A percentile compares a stretch with the other conserved stretches of the same genome.
These are phyloP conservation scores for Candida dubliniensis DNA, from an alignment of 1,139 yeast species.

Conservation along the genomic window DNA sequence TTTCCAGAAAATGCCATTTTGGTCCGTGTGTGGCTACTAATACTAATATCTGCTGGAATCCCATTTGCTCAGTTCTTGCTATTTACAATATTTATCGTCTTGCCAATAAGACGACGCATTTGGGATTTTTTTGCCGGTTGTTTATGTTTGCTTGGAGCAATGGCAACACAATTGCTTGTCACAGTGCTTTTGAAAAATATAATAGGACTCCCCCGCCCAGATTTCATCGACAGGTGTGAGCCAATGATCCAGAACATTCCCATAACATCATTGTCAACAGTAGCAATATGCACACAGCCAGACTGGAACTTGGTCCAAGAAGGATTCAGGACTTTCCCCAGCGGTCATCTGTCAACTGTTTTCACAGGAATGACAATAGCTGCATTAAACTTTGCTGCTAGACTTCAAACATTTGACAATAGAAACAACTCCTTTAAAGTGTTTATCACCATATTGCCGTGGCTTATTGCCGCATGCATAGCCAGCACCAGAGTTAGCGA, in stretches of 20 bases:
- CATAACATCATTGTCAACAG: constrained; percentile 25
- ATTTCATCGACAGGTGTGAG: constrained; percentile 42
- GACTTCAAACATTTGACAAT: constrained; percentile 37
- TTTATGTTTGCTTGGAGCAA: constrained; percentile 39
- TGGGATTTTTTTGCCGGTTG: constrained; percentile 46
- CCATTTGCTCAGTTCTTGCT: constrained; percentile 34
- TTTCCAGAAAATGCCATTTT: constrained; percentile 32
- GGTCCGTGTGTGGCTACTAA: constrained; percentile 31
- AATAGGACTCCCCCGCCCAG: constrained; percentile 50
- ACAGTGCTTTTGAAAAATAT: constrained; percentile 46
- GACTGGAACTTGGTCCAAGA: constrained; percentile 34
- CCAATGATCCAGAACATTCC: constrained; percentile 24
- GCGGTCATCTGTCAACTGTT: constrained; percentile 52
- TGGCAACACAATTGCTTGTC: constrained; percentile 38
- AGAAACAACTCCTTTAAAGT: constrained; percentile 39
- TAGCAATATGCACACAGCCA: constrained; percentile 34
- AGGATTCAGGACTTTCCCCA: constrained; percentile 53
- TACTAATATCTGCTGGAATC: constrained; percentile 27
- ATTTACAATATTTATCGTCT: constrained; percentile 20
- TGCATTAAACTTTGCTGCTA: constrained; percentile 38
- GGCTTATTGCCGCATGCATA: constrained; percentile 36
- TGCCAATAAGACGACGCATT: constrained; percentile 24
- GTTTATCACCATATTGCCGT: constrained; percentile 34
- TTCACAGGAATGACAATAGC: constrained; percentile 45
- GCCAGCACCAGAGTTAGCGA: constrained; percentile 49